phyloP scores from a whole-genome alignment of 1,284 basidiomycete genomes.

The Ganoderma resinaceum region DNA sequence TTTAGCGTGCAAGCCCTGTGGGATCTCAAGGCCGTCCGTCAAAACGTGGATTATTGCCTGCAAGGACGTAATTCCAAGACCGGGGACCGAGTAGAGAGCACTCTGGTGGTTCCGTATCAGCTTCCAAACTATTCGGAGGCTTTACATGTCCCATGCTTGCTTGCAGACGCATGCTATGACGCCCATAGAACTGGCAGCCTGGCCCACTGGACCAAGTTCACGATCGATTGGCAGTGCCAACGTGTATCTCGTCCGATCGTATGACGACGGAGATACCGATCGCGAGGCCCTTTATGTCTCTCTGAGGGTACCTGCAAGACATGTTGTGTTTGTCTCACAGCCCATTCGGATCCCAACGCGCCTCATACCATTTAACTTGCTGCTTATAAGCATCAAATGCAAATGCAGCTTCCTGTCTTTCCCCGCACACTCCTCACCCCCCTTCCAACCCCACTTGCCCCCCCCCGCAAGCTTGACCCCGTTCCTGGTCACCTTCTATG shows the following conservation, averaged over 20 bases:
- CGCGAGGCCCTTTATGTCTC: background rate
- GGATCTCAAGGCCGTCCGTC: background rate
- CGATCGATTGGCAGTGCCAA: background rate
- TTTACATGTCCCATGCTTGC: background rate
- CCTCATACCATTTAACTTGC: background rate
- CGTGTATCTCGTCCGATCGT: background rate
- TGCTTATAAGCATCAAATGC: slow-evolving; percentile 1
- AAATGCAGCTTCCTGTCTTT: background rate
- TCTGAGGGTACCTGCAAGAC: background rate
- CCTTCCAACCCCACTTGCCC: background rate
- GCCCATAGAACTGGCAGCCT: background rate
- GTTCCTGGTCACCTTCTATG: background rate
- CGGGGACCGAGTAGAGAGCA: background rate
- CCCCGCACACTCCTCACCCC: background rate
- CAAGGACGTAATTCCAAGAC: background rate
- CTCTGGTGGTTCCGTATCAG: background rate
- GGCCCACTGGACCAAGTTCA: background rate
- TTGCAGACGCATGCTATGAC: background rate
- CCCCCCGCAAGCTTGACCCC: background rate
- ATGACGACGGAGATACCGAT: background rate
- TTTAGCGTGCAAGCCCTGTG: background rate
- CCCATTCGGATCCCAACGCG: background rate
- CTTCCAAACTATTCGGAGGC: background rate
- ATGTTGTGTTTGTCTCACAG: background rate
- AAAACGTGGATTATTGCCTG: background rate